Conservation (phyloP, 768 basidiomycete species). For the Leccinum arenicola region DNA sequence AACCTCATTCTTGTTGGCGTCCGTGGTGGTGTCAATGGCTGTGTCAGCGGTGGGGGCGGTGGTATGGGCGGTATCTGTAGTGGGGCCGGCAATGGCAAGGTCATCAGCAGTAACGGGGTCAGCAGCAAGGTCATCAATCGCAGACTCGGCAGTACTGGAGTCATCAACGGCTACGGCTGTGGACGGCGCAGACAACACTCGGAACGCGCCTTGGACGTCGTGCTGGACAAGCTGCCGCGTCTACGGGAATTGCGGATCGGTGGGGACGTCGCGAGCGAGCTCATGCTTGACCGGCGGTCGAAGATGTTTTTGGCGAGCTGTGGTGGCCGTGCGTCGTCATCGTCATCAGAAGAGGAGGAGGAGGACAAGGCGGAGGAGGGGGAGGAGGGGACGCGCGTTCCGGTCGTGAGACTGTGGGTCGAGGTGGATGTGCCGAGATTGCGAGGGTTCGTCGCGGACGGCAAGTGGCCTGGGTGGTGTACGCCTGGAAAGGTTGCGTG, state of each 20-base stretch:
- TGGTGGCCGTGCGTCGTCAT: background rate
- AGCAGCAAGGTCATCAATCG: background rate
- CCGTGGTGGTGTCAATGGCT: background rate
- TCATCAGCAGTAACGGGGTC: too few relatives aligned
- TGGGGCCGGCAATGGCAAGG: too few relatives aligned
- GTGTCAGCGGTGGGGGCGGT: too few relatives aligned
- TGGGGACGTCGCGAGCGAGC: conserved; percentile 24
- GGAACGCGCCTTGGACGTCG: conserved; percentile 20
- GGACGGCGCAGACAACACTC: background rate
- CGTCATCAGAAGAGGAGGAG: background rate
- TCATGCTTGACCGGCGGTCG: conserved; percentile 22
- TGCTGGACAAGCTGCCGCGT: conserved; percentile 18
- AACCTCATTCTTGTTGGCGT: conserved; percentile 8
- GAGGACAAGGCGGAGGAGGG: background rate
- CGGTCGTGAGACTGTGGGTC: conserved; percentile 18
- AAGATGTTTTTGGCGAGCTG: conserved; percentile 13
- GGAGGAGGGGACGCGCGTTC: conserved; percentile 1
- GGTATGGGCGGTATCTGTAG: too few relatives aligned
- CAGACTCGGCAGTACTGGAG: background rate
- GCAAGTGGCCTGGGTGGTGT: conserved; percentile 22
- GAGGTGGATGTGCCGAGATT: conserved; percentile 20
- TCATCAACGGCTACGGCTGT: background rate
- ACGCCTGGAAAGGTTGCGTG: conserved; percentile 10
- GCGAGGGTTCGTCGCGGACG: conserved; percentile 18
- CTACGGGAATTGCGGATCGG: conserved; percentile 17